Percentiles rank a stretch among this genome's conserved stretches.
phyloP scores from a whole-genome alignment of 352 stramenopile species.

The Phytophthora cryptogea region DNA sequence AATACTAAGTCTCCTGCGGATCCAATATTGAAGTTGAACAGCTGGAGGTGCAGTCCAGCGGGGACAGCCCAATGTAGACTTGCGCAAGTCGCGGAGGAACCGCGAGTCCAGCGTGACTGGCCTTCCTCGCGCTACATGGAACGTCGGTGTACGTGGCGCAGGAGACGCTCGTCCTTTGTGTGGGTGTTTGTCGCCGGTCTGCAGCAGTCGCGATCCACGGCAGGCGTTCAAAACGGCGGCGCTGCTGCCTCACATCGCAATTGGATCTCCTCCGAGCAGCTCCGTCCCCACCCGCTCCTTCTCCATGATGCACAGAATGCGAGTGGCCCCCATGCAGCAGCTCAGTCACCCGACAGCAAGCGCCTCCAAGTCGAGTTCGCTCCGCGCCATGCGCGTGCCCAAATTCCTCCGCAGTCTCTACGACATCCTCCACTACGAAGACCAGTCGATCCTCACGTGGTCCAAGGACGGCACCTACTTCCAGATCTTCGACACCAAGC shows the following conservation, averaged over 20 bases:
- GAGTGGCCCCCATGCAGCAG: conserved; percentile 25
- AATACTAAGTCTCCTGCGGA: background rate
- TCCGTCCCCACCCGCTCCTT: background rate
- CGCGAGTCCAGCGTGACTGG: conserved; percentile 18
- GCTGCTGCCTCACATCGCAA: conserved; percentile 31
- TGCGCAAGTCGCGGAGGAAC: conserved; percentile 24
- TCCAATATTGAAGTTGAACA: conserved; percentile 28
- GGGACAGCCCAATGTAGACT: conserved; percentile 31
- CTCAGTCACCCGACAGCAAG: conserved; percentile 12
- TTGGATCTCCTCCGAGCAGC: conserved; percentile 29
- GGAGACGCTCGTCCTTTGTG: conserved; percentile 1
- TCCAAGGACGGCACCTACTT: conserved; percentile 69
- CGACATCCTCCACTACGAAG: conserved; percentile 75
- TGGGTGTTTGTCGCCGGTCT: conserved; percentile 6
- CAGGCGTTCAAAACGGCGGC: conserved; percentile 9
- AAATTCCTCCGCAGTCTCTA: conserved; percentile 85
- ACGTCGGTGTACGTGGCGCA: conserved; percentile 5
- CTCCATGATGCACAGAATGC: conserved; percentile 34
- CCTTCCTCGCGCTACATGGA: conserved; percentile 24
- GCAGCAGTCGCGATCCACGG: conserved; percentile 9
- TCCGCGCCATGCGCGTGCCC: conserved; percentile 53
- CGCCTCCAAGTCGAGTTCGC: conserved; percentile 26
- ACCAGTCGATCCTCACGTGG: conserved; percentile 73
- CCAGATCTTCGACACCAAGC: conserved; percentile 67
- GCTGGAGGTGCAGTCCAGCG: conserved; percentile 22